phyloP scores from a whole-genome alignment of 306 rosid species.

The Lotus japonicus region DNA sequence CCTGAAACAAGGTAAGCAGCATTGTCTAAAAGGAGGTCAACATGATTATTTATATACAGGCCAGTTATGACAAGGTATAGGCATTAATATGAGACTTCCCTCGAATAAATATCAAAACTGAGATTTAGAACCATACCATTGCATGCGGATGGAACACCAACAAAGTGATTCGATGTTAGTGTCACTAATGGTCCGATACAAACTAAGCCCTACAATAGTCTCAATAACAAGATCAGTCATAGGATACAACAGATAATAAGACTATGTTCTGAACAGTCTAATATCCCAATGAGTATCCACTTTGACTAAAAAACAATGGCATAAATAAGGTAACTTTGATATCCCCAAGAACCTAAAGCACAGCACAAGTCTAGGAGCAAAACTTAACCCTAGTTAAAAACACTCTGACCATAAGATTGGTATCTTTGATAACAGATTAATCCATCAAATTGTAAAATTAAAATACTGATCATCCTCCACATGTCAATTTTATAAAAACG shows the following conservation, averaged over 20 bases:
- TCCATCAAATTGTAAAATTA: slow-evolving; percentile 20
- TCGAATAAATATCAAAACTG: slow-evolving; percentile 48
- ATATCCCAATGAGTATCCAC: slow-evolving; percentile 39
- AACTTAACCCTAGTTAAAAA: slow-evolving; percentile 13
- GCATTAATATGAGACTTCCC: slow-evolving; percentile 40
- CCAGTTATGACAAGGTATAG: slow-evolving; percentile 23
- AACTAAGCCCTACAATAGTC: slow-evolving; percentile 91
- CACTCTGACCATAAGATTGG: slow-evolving; percentile 14
- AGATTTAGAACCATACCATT: slow-evolving; percentile 96
- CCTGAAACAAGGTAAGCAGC: not conserved
- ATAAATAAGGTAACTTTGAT: slow-evolving; percentile 21
- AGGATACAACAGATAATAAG: slow-evolving; percentile 50
- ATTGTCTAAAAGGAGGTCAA: not conserved
- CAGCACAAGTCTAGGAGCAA: slow-evolving; percentile 14
- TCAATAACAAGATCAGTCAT: slow-evolving; percentile 72
- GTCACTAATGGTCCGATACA: slow-evolving; percentile 79
- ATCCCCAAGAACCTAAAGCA: slow-evolving; percentile 31
- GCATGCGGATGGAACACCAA: slow-evolving; percentile 88
- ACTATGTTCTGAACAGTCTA: slow-evolving; percentile 40
- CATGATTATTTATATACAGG: not conserved
- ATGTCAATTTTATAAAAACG: not conserved
- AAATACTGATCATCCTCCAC: slow-evolving; percentile 26
- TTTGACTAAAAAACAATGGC: slow-evolving; percentile 23
- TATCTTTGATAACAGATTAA: slow-evolving; percentile 18
- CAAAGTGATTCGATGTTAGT: slow-evolving; percentile 81